Percentiles rank a stretch among this genome's conserved stretches.
Evolutionary conservation across 768 basidiomycete genomes (phyloP).

Genomic region (Lactarius quietus): DNA sequence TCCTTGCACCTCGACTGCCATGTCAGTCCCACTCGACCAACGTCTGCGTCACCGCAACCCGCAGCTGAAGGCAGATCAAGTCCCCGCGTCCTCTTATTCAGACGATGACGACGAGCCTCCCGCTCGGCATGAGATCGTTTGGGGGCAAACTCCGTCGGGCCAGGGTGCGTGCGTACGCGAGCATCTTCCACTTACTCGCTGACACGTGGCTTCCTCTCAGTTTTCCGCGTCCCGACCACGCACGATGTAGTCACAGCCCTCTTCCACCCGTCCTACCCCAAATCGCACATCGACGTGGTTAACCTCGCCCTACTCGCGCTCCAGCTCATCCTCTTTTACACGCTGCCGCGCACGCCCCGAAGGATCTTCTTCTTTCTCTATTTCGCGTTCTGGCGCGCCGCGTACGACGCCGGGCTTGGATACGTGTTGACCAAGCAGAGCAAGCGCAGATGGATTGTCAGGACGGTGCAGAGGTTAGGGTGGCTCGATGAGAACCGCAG

Average conservation of each 20-base stretch:
- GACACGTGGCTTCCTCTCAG: conserved; percentile 39
- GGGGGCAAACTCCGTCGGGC: conserved; percentile 83
- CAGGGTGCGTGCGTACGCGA: conserved; percentile 49
- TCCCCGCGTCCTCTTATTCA: neutral
- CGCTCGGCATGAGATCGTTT: conserved; percentile 51
- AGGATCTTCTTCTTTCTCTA: conserved; percentile 79
- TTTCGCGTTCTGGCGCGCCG: conserved; percentile 89
- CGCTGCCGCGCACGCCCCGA: conserved; percentile 53
- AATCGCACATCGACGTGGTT: conserved; percentile 84
- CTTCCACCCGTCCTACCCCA: conserved; percentile 77
- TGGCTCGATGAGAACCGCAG: conserved; percentile 80
- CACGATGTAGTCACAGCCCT: conserved; percentile 85
- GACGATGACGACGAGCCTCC: neutral
- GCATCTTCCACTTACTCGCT: neutral
- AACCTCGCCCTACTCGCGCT: conserved; percentile 75
- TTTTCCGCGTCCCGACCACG: conserved; percentile 90
- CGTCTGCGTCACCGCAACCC: conserved; percentile 17
- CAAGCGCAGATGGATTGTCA: conserved; percentile 92
- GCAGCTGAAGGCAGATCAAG: conserved; percentile 1
- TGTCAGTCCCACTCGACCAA: conserved; percentile 3
- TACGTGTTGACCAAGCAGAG: conserved; percentile 95
- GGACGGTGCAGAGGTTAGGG: conserved; percentile 68
- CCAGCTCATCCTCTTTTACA: conserved; percentile 71
- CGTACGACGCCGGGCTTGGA: conserved; percentile 91
- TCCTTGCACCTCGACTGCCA: conserved; percentile 13